Conservation (phyloP, 495 filamentous ascomycete species). For the Terfezia claveryi region DNA sequence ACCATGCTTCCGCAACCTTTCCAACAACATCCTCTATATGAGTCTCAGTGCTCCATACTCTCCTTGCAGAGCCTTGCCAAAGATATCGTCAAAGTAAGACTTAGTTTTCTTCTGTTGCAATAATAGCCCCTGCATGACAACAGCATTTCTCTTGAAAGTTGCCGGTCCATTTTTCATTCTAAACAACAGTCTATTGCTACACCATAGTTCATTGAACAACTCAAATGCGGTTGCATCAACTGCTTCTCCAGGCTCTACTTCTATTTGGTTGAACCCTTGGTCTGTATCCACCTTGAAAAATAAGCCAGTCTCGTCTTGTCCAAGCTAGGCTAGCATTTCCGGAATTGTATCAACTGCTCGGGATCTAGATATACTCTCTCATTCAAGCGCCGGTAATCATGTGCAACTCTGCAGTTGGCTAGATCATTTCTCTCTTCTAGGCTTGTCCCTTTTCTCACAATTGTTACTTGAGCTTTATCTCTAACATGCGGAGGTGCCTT, state of each 20-base stretch:
- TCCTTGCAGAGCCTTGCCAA: background rate
- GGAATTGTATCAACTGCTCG: no score
- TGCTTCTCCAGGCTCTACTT: background rate
- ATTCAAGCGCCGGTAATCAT: background rate
- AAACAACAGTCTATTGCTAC: background rate
- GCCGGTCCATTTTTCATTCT: background rate
- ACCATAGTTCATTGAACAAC: background rate
- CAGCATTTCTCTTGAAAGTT: background rate
- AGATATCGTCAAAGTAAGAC: conserved; percentile 1
- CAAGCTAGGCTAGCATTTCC: no score
- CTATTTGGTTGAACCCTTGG: background rate
- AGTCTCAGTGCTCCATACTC: background rate
- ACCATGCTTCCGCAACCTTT: no score
- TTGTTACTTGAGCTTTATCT: background rate
- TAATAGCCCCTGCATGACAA: background rate
- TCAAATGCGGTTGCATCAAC: background rate
- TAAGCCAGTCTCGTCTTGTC: background rate
- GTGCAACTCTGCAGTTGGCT: background rate
- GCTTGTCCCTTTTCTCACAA: background rate
- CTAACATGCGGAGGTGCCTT: background rate
- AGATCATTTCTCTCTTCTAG: background rate
- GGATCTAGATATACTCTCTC: background rate
- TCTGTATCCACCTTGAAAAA: background rate
- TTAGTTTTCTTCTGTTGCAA: background rate
- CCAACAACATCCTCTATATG: no score